Evolutionary conservation across 2,329 filamentous ascomycete genomes (phyloP).

Genomic region (Paracorniculantispora psalliotae): DNA sequence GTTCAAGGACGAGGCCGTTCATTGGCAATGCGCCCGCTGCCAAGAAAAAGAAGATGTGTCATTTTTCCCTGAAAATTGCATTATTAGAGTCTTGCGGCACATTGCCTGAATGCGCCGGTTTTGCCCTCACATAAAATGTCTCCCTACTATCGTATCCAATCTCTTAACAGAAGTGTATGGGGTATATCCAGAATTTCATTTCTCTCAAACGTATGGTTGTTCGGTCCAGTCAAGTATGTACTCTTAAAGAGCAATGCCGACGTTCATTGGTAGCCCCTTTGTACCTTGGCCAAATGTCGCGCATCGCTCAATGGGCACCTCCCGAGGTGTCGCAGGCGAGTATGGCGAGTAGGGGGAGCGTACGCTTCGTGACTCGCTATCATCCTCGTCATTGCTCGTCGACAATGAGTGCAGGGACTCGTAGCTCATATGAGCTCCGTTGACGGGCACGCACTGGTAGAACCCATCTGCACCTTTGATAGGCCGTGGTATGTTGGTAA

Average conservation of each 20-base stretch:
- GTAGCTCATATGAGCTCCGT: conserved; percentile 33
- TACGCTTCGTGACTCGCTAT: conserved; percentile 29
- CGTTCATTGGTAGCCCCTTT: conserved; percentile 14
- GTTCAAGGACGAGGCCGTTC: conserved; percentile 1
- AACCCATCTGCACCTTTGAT: conserved; percentile 50
- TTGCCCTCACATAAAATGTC: neutral
- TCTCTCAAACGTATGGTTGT: neutral
- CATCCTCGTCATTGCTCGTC: conserved; percentile 40
- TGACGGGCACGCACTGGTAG: conserved; percentile 49
- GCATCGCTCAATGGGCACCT: conserved; percentile 33
- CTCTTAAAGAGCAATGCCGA: conserved; percentile 27
- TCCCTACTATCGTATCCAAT: neutral
- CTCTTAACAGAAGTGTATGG: neutral
- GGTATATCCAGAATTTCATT: conserved; percentile 6
- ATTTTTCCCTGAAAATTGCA: neutral
- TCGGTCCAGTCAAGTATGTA: neutral
- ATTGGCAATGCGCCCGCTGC: neutral
- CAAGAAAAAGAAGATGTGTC: neutral
- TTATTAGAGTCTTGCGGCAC: neutral
- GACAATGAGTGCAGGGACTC: conserved; percentile 45
- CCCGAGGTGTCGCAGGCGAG: conserved; percentile 40
- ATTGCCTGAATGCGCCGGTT: conserved; percentile 6
- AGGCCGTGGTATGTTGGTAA: conserved; percentile 52
- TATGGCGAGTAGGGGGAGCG: conserved; percentile 48
- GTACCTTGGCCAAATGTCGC: conserved; percentile 26